Evolutionary conservation across 2,329 filamentous ascomycete species (phyloP).

Genomic region (Ramichloridium luteum): DNA sequence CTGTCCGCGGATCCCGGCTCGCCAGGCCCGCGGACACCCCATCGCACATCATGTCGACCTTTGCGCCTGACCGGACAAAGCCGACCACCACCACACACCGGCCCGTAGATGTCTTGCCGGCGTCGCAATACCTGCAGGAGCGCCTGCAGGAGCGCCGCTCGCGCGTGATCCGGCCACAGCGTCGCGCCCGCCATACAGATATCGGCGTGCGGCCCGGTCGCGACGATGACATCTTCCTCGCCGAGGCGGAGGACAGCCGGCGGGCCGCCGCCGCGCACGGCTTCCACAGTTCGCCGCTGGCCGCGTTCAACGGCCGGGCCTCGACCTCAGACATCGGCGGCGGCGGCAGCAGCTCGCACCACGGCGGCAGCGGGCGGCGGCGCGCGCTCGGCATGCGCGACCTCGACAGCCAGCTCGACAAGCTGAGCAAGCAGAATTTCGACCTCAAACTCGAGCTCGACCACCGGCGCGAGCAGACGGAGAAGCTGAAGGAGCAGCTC

Average conservation of each 20-base stretch:
- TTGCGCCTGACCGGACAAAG: too few relatives aligned
- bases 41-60: too few relatives aligned
- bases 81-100: too few relatives aligned
- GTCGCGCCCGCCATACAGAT: conserved; percentile 22
- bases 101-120: conserved; percentile 15
- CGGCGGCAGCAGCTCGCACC: conserved; percentile 13
- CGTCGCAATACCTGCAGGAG: conserved; percentile 25
- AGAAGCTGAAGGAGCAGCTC: conserved; percentile 45
- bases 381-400: conserved; percentile 48
- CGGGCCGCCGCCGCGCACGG: conserved; percentile 8
- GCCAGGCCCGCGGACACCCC: too few relatives aligned
- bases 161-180: conserved; percentile 20
- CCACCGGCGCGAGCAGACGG: conserved; percentile 54
- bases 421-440: conserved; percentile 63
- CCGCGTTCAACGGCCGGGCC: conserved; percentile 7
- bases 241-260: conserved; percentile 20
- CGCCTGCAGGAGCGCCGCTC: conserved; percentile 24
- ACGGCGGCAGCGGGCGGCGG: too few relatives aligned
- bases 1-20: too few relatives aligned
- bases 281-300: conserved; percentile 21
- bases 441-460: conserved; percentile 63
- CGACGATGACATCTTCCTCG: conserved; percentile 27
- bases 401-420: conserved; percentile 57
- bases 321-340: conserved; percentile 10
- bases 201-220: conserved; percentile 18